phyloP scores from a whole-genome alignment of 176 grass and related monocot species.

The Oryza punctata region DNA sequence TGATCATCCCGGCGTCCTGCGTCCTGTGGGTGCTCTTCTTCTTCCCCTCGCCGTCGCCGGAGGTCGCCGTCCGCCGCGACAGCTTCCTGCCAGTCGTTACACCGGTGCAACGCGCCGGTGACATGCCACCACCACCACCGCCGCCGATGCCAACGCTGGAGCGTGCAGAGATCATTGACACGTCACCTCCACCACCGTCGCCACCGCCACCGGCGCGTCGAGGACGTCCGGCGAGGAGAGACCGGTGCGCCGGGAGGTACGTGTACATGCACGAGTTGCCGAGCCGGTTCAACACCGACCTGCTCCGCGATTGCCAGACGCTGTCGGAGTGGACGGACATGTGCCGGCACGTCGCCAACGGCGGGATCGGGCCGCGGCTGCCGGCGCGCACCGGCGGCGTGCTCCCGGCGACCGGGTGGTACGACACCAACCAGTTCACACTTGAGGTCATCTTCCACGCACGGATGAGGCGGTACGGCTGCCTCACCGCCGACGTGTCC shows the following conservation, averaged over 20 bases:
- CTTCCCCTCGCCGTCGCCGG: slow-evolving; percentile 18
- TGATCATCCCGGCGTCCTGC: slow-evolving; percentile 36
- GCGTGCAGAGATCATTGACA: background rate
- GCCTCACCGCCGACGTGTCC: slow-evolving; percentile 56
- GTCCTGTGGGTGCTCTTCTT: slow-evolving; percentile 36
- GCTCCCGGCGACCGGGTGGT: slow-evolving; percentile 64
- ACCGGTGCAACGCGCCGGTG: background rate
- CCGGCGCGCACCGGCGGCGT: slow-evolving; percentile 33
- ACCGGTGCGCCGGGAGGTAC: slow-evolving; percentile 58
- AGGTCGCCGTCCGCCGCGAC: background rate
- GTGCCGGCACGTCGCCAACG: slow-evolving; percentile 53
- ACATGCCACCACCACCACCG: background rate
- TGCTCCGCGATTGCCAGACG: slow-evolving; percentile 53
- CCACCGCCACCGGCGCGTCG: background rate
- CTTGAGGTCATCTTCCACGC: slow-evolving; percentile 75
- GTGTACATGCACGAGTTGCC: slow-evolving; percentile 60
- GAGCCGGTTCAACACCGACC: slow-evolving; percentile 48
- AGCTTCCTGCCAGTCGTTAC: background rate
- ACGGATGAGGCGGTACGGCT: slow-evolving; percentile 64
- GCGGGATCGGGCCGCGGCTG: slow-evolving; percentile 50
- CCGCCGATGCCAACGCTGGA: too few relatives aligned
- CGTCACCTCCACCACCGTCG: background rate
- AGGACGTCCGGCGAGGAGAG: background rate
- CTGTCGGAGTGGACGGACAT: slow-evolving; percentile 54
- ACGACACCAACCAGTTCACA: slow-evolving; percentile 69